Evolutionary conservation across 108 stramenopile species (phyloP).

Genomic region (Epithemia pelagica): DNA sequence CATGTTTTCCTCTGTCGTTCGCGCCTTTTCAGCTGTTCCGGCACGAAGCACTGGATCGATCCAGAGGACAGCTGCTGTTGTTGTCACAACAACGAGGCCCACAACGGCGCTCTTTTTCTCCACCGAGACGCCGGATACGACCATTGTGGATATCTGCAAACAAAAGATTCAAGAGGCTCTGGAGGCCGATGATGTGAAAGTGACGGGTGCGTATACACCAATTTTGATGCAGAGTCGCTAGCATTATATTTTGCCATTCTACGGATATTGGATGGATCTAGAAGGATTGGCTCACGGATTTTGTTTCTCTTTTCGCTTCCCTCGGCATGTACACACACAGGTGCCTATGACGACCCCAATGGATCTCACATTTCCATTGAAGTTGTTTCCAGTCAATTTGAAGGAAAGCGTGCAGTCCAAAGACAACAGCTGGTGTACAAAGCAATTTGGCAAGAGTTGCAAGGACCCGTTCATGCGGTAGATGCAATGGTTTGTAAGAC

Average conservation of each 20-base stretch:
- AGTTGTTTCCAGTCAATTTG: conserved; percentile 69
- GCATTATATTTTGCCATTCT: too few relatives aligned
- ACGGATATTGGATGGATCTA: too few relatives aligned
- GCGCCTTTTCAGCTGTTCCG: not conserved
- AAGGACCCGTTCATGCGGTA: conserved; percentile 87
- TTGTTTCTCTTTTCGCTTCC: too few relatives aligned
- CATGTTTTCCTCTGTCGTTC: not conserved
- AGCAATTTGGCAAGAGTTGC: conserved; percentile 89
- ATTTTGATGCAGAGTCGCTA: too few relatives aligned
- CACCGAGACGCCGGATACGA: conserved; percentile 24
- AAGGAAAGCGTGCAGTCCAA: conserved; percentile 79
- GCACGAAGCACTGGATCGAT: too few relatives aligned
- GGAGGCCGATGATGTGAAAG: conserved; percentile 68
- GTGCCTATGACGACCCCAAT: conserved; percentile 88
- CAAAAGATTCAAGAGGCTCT: conserved; percentile 66
- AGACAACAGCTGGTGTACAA: conserved; percentile 91
- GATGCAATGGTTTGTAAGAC: conserved; percentile 90
- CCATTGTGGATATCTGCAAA: conserved; percentile 67
- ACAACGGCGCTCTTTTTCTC: conserved; percentile 6
- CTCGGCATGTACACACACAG: too few relatives aligned
- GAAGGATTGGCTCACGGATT: too few relatives aligned
- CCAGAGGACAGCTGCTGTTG: too few relatives aligned
- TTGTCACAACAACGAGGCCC: not conserved
- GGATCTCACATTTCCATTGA: conserved; percentile 84
- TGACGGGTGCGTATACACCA: conserved; percentile 48